These are phyloP conservation scores for Ophiostoma ulmi DNA, from an alignment of 2,329 filamentous ascomycete species.

Conservation along the genomic window DNA sequence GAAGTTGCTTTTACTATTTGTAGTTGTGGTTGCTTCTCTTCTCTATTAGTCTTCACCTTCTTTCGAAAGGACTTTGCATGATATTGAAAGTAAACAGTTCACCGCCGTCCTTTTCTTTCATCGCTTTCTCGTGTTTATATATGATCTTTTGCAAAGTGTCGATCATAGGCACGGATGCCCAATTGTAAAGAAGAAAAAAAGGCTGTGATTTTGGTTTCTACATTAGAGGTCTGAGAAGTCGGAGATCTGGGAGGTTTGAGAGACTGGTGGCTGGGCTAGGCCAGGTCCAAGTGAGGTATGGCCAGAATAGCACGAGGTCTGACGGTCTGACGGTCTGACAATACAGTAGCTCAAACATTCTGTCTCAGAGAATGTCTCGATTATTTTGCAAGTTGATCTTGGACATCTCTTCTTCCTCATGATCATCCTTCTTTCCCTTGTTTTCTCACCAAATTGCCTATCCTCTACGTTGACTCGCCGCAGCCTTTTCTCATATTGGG, in stretches of 20 bases:
- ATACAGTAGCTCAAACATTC: slow-evolving; percentile 1
- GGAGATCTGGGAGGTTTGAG: neutral
- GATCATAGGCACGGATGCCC: neutral
- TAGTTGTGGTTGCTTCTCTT: neutral
- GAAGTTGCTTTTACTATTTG: neutral
- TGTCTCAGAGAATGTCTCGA: slow-evolving; percentile 5
- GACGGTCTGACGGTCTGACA: slow-evolving; percentile 10
- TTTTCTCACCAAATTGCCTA: neutral
- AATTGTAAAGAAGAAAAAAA: neutral
- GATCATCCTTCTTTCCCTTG: neutral
- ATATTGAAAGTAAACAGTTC: neutral
- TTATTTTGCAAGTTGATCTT: slow-evolving; percentile 1
- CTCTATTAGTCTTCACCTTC: neutral
- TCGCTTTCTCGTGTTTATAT: neutral
- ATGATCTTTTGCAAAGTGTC: neutral
- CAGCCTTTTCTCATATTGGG: neutral
- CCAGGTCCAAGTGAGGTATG: neutral
- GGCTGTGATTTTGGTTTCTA: neutral
- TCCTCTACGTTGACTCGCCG: neutral
- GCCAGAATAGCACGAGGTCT: neutral
- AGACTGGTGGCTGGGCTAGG: neutral
- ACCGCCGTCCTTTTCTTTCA: neutral
- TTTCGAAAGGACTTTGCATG: neutral
- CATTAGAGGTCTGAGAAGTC: neutral
- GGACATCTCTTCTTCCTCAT: neutral